These are phyloP conservation scores for Kwoniella pini DNA, from an alignment of 768 basidiomycete genomes.

Conservation along the genomic window DNA sequence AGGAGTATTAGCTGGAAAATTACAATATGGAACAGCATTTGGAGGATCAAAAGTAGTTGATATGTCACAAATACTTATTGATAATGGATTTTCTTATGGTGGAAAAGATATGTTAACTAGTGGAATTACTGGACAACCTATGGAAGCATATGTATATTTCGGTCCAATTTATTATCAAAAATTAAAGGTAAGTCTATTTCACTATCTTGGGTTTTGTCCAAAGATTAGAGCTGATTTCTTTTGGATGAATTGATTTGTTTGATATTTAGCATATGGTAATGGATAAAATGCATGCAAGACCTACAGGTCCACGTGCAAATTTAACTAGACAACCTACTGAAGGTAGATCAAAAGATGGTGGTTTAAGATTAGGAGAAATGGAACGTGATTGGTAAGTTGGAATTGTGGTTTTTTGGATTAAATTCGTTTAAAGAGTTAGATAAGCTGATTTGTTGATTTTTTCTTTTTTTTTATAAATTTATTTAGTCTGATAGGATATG, in stretches of 20 bases:
- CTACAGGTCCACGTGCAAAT: conserved; percentile 93
- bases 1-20: conserved; percentile 74
- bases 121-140: conserved; percentile 93
- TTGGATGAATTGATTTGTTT: not conserved
- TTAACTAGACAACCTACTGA: conserved; percentile 97
- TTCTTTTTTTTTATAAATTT: not conserved
- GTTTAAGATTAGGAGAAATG: conserved; percentile 96
- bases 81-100: conserved; percentile 92
- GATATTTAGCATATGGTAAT: conserved; percentile 91
- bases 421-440: too few relatives aligned
- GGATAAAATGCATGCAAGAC: conserved; percentile 99
- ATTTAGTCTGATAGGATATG: conserved; percentile 76
- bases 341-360: conserved; percentile 96
- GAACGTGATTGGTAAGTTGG: conserved; percentile 79
- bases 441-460: too few relatives aligned
- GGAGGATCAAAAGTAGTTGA: conserved; percentile 99
- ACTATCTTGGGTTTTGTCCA: not conserved
- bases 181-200: conserved; percentile 70
- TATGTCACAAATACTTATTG: conserved; percentile 94
- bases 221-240: not conserved
- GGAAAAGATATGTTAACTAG: conserved; percentile 99
- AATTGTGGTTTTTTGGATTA: not conserved
- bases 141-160: conserved; percentile 97
- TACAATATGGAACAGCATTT: conserved; percentile 65
- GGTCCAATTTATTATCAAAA: conserved; percentile 99